These are phyloP conservation scores for Eremomyces bilateralis DNA, from an alignment of 495 filamentous ascomycete genomes.

Conservation along the genomic window DNA sequence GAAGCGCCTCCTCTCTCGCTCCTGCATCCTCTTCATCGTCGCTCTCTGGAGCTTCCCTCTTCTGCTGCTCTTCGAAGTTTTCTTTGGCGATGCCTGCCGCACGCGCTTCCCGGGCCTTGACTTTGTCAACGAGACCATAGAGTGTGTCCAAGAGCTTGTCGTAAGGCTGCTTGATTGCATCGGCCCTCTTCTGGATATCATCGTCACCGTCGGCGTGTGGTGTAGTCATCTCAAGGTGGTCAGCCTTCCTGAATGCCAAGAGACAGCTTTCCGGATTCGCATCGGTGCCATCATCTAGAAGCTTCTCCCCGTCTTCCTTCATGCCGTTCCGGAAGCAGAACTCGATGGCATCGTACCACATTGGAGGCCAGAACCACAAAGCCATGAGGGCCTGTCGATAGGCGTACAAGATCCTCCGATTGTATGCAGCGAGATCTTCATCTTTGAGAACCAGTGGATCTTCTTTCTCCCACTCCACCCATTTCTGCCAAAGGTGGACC, in stretches of 20 bases:
- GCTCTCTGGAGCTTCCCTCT: slow-evolving; percentile 14
- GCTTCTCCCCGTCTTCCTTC: slow-evolving; percentile 41
- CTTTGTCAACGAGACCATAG: slow-evolving; percentile 54
- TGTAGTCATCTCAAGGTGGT: slow-evolving; percentile 55
- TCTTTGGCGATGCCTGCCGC: slow-evolving; percentile 55
- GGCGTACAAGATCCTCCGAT: slow-evolving; percentile 58
- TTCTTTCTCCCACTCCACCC: slow-evolving; percentile 85
- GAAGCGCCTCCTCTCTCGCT: slow-evolving; percentile 12
- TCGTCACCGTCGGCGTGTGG: slow-evolving; percentile 45
- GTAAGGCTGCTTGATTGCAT: slow-evolving; percentile 58
- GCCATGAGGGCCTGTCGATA: slow-evolving; percentile 93
- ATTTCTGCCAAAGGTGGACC: slow-evolving; percentile 77
- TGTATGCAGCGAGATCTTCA: slow-evolving; percentile 52
- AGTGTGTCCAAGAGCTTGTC: slow-evolving; percentile 64
- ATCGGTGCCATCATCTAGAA: slow-evolving; percentile 57
- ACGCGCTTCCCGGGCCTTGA: slow-evolving; percentile 47
- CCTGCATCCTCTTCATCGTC: slow-evolving; percentile 31
- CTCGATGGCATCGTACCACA: slow-evolving; percentile 89
- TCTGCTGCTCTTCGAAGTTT: slow-evolving; percentile 14
- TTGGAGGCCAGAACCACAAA: slow-evolving; percentile 74
- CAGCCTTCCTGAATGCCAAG: slow-evolving; percentile 69
- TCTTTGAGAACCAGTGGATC: slow-evolving; percentile 69
- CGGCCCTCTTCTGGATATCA: slow-evolving; percentile 39
- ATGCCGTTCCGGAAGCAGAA: slow-evolving; percentile 70
- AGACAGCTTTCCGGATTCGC: slow-evolving; percentile 90